Evolutionary conservation across 78 protist species (phyloP), one percentile per base, ranked within the genome.

Genomic region (Speleostelium caveatum): DNA sequence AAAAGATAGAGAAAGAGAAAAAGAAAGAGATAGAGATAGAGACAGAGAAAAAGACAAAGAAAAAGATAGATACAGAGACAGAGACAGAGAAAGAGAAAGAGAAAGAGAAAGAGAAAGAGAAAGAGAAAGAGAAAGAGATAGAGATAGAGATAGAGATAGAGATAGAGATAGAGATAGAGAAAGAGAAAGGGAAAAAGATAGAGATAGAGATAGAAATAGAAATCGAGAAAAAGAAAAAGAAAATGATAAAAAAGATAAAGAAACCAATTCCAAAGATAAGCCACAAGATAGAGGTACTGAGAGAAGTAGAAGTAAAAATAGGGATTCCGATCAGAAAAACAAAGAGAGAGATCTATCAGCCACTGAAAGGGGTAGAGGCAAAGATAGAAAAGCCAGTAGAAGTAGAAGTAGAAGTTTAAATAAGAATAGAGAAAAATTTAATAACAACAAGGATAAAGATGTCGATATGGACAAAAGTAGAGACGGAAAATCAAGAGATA

Each of bases 41-140:
- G 53, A 42, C 2, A 33, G 63, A 12, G 49, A 56, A 60, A 49
- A 59, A 38, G 8, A 59, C 32, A 55, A 28, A 55, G 1, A 30
- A 60, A 41, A 24, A 4, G 41, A 56, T 32, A 62, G 73, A 26
- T 33, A 77, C 53, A 77, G 63, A 28, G 35, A n/a, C 32, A 35
- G 39, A 22, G 41, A 59, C n/a, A 75, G 45, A 33, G 67, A 75
- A 24, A 6, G 10, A 4, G 36, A 36, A 26, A 24, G 60, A 28
- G 21, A 55, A 0, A 39, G 16, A 8, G 59, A 58, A 1, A n/a
- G 14, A 12, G 3, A 35, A 4, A 58, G 41, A 10, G 22, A 36
- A 7, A 59, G 32, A 1, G 21, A 33, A 17, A 59, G 41, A 14
- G 51, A 39, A 22, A 59, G 33, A 22, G 32, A 74, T 36, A 73